Percentiles rank a stretch among this genome's conserved stretches.
These are phyloP conservation scores for Paxillus involutus DNA, from an alignment of 768 basidiomycete genomes.

Conservation along the genomic window DNA sequence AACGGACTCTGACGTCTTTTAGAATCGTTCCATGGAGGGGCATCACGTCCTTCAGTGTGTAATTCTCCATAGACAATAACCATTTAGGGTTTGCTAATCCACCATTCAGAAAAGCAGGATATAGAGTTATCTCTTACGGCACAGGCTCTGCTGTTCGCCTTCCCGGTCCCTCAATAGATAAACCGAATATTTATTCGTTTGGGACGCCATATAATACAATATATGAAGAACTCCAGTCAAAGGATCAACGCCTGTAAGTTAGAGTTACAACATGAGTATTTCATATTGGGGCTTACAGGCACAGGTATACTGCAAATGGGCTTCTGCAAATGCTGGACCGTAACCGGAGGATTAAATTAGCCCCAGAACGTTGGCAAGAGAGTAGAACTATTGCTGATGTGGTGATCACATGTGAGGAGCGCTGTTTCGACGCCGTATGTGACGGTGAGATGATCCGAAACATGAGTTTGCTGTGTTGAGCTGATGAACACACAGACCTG, in stretches of 20 bases:
- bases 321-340: conserved; percentile 95
- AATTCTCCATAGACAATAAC: background rate
- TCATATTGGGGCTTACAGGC: conserved; percentile 12
- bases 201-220: conserved; percentile 97
- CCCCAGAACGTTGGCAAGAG: conserved; percentile 98
- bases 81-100: conserved; percentile 4
- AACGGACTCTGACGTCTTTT: conserved; percentile 15
- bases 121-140: conserved; percentile 89
- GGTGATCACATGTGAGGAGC: conserved; percentile 98
- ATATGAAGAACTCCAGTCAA: conserved; percentile 82
- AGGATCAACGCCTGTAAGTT: conserved; percentile 83
- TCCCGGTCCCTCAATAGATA: conserved; percentile 95
- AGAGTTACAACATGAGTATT: background rate
- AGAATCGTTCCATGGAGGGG: conserved; percentile 99
- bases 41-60: conserved; percentile 87
- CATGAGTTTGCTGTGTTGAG: conserved; percentile 8
- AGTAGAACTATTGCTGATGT: conserved; percentile 87
- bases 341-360: conserved; percentile 86
- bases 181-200: conserved; percentile 95
- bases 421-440: conserved; percentile 97
- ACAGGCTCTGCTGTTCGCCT: conserved; percentile 97
- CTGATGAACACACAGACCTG: conserved; percentile 56
- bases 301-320: conserved; percentile 87
- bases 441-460: conserved; percentile 65
- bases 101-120: conserved; percentile 80